Evolutionary conservation across 257 asterid species (phyloP).

Genomic region (Primulina eburnea): DNA sequence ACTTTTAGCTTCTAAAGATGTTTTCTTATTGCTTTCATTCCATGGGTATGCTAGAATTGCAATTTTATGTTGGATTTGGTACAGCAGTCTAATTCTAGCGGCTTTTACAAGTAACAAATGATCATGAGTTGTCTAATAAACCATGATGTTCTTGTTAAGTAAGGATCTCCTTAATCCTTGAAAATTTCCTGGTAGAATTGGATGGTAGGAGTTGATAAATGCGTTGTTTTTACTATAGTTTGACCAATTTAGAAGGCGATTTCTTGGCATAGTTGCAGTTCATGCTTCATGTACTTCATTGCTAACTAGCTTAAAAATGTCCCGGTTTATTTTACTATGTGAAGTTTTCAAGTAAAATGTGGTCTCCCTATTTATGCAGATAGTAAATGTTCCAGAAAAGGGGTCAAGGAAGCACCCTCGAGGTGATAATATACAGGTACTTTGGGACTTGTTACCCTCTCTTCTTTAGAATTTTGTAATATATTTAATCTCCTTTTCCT

Average conservation of each 20-base stretch:
- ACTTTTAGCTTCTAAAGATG: too few relatives aligned
- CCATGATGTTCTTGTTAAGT: background rate
- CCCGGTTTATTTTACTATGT: background rate
- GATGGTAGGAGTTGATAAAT: background rate
- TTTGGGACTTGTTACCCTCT: conserved; percentile 19
- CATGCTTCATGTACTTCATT: background rate
- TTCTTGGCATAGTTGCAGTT: background rate
- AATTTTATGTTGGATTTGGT: too few relatives aligned
- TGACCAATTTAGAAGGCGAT: background rate
- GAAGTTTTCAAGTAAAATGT: background rate
- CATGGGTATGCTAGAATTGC: too few relatives aligned
- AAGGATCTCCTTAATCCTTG: background rate
- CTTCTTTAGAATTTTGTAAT: background rate
- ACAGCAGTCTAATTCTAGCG: background rate
- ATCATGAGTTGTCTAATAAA: background rate
- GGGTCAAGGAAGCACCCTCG: conserved; percentile 96
- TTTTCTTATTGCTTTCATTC: too few relatives aligned
- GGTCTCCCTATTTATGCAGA: conserved; percentile 40
- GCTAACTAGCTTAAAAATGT: conserved; percentile 1
- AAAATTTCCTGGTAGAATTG: background rate
- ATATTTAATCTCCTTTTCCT: too few relatives aligned
- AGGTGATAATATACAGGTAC: conserved; percentile 86
- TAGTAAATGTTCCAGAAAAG: conserved; percentile 90
- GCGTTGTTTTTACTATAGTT: background rate
- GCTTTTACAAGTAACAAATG: background rate